phyloP scores from a whole-genome alignment of 2,329 filamentous ascomycete genomes.

The Xylaria sp. region DNA sequence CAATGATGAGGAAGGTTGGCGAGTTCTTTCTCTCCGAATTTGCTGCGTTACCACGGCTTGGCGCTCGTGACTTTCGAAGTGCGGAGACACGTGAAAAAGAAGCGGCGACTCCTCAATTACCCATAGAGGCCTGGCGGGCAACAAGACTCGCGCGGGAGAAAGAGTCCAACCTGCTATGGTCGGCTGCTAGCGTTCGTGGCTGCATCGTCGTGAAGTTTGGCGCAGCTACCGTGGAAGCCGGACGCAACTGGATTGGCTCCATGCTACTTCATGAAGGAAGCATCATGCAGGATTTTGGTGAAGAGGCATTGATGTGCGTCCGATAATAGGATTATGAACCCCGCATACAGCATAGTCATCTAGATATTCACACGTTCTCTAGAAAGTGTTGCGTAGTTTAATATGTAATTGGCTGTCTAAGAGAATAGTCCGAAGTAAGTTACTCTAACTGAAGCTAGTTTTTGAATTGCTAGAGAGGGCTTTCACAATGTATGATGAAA shows the following conservation, averaged over 20 bases:
- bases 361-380: not conserved
- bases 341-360: not conserved
- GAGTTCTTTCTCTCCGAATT: slow-evolving; percentile 85
- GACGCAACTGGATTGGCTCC: slow-evolving; percentile 78
- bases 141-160: slow-evolving; percentile 68
- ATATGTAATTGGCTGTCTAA: not conserved
- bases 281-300: slow-evolving; percentile 76
- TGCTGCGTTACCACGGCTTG: slow-evolving; percentile 79
- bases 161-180: slow-evolving; percentile 76
- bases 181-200: slow-evolving; percentile 79
- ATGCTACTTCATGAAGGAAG: slow-evolving; percentile 82
- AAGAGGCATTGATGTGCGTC: slow-evolving; percentile 82
- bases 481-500: not conserved
- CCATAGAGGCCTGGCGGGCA: slow-evolving; percentile 63
- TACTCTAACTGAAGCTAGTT: not conserved
- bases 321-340: slow-evolving; percentile 50
- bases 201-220: slow-evolving; percentile 94
- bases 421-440: not conserved
- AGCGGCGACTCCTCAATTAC: slow-evolving; percentile 52
- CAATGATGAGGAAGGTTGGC: slow-evolving; percentile 71
- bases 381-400: not conserved
- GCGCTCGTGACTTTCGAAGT: slow-evolving; percentile 78
- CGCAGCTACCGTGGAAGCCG: slow-evolving; percentile 81
- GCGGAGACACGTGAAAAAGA: slow-evolving; percentile 58
- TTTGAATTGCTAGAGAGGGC: not conserved